Percentiles rank a stretch among this genome's conserved stretches.
Conservation (phyloP, 148 eudicot genomes). For the Chenopodium berlandieri region DNA sequence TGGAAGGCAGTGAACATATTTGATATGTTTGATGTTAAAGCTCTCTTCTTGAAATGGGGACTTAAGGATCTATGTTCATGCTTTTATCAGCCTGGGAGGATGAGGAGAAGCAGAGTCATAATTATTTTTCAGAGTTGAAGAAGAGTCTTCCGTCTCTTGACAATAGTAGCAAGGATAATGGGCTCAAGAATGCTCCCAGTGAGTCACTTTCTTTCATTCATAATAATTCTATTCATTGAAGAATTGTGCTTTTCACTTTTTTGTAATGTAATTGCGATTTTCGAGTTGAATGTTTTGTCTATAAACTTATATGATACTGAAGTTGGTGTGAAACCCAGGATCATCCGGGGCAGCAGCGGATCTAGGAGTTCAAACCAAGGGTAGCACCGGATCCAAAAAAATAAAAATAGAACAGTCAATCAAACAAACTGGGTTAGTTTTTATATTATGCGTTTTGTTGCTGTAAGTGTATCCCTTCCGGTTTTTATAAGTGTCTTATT, state of each 20-base stretch:
- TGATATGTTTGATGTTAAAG: neutral
- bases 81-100: neutral
- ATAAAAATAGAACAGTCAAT: too few relatives aligned
- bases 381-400: too few relatives aligned
- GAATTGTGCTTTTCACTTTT: neutral
- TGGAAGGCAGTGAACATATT: neutral
- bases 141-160: constrained; percentile 1
- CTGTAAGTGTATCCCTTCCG: too few relatives aligned
- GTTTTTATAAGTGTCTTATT: too few relatives aligned
- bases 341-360: too few relatives aligned
- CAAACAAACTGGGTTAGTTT: too few relatives aligned
- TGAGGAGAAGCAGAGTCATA: constrained; percentile 25
- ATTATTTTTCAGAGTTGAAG: constrained; percentile 23
- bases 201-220: constrained; percentile 2
- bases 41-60: neutral
- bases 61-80: neutral
- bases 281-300: constrained; percentile 7
- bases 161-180: neutral
- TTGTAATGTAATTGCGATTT: neutral
- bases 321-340: neutral
- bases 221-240: neutral
- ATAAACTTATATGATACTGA: neutral
- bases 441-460: too few relatives aligned
- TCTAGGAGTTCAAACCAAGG: too few relatives aligned
- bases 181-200: constrained; percentile 21